Evolutionary conservation across 1,284 basidiomycete species (phyloP).

Genomic region (Macrocystidia cucumis): DNA sequence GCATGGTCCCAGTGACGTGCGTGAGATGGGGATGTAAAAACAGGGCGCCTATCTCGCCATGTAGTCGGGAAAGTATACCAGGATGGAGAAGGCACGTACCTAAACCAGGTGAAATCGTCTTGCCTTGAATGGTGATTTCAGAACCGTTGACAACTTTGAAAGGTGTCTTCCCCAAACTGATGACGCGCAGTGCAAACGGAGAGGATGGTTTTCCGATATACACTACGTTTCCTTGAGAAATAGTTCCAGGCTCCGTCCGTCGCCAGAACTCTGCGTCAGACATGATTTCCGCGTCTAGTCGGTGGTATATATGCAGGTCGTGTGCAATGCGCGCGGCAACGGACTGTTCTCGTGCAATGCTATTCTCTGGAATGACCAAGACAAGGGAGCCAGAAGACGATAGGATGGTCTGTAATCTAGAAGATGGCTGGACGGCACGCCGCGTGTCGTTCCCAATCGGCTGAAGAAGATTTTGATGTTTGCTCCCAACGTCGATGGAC

Average conservation of each 20-base stretch:
- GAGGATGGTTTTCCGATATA: slow-evolving; percentile 37
- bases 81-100: slow-evolving; percentile 18
- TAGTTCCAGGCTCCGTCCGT: slow-evolving; percentile 12
- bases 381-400: slow-evolving; percentile 41
- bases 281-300: slow-evolving; percentile 59
- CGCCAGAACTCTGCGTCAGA: slow-evolving; percentile 31
- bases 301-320: slow-evolving; percentile 61
- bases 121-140: slow-evolving; percentile 11
- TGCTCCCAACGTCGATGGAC: too few relatives aligned
- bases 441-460: too few relatives aligned
- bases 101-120: too few relatives aligned
- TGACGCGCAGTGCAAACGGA: slow-evolving; percentile 15
- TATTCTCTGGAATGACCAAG: slow-evolving; percentile 43
- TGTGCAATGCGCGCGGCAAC: slow-evolving; percentile 62
- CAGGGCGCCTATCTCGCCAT: slow-evolving; percentile 39
- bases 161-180: slow-evolving; percentile 19
- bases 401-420: slow-evolving; percentile 60
- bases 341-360: slow-evolving; percentile 25
- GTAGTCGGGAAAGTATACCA: slow-evolving; percentile 1
- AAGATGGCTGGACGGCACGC: slow-evolving; percentile 33
- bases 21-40: slow-evolving; percentile 66
- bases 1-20: slow-evolving; percentile 25
- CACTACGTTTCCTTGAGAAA: slow-evolving; percentile 48
- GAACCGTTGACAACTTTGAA: too few relatives aligned
- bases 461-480: too few relatives aligned